phyloP scores from a whole-genome alignment of 2,329 filamentous ascomycete species.

The Colletotrichum cordylinicola region DNA sequence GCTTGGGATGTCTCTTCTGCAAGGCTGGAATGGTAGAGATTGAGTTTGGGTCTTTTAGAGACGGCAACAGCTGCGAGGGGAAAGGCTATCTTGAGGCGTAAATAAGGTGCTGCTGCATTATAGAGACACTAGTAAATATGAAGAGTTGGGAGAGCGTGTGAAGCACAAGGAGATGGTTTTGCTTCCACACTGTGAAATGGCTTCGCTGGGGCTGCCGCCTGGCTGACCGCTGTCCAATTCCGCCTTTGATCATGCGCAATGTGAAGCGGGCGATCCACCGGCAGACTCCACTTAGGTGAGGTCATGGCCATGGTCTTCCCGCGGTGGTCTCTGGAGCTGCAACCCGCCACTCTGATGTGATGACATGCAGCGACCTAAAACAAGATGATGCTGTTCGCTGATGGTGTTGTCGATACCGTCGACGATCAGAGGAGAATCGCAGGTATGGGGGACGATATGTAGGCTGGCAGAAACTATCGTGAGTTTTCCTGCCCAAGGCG shows the following conservation, averaged over 20 bases:
- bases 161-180: not conserved
- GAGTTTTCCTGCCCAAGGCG: not conserved
- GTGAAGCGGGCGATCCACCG: not conserved
- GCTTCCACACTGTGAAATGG: not conserved
- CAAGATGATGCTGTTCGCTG: not conserved
- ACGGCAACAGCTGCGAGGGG: not conserved
- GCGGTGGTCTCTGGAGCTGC: not conserved
- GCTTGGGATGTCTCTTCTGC: not conserved
- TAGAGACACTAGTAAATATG: not conserved
- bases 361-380: not conserved
- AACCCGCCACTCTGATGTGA: not conserved
- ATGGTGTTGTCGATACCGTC: not conserved
- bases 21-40: not conserved
- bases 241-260: not conserved
- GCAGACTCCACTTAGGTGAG: not conserved
- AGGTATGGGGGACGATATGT: not conserved
- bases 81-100: not conserved
- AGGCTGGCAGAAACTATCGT: not conserved
- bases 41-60: not conserved
- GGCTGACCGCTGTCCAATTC: not conserved
- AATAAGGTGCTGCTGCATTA: not conserved
- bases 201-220: not conserved
- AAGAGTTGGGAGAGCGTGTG: not conserved
- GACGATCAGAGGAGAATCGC: not conserved
- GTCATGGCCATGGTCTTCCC: not conserved